These are phyloP conservation scores for Bisporella sp. DNA, from an alignment of 2,329 filamentous ascomycete genomes.

Conservation along the genomic window DNA sequence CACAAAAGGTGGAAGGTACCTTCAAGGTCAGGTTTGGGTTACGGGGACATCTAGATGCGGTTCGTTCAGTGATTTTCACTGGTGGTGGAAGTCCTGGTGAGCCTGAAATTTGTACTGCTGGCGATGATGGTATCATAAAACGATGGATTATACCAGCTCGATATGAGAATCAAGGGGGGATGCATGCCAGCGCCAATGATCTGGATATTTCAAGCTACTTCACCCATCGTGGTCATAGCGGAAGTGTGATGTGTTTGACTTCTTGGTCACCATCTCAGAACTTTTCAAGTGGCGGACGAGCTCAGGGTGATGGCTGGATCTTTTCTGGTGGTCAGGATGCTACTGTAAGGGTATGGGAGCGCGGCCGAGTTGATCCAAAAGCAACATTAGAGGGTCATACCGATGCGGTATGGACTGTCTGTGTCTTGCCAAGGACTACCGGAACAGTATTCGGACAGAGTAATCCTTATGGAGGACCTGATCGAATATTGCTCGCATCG, in stretches of 20 bases:
- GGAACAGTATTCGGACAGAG: conserved; percentile 73
- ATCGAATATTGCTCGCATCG: conserved; percentile 84
- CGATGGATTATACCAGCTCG: conserved; percentile 88
- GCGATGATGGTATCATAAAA: conserved; percentile 94
- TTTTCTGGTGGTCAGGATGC: conserved; percentile 96
- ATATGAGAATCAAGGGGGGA: conserved; percentile 55
- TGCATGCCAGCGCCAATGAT: conserved; percentile 47
- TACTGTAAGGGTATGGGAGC: conserved; percentile 91
- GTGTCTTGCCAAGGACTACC: conserved; percentile 79
- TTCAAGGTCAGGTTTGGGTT: conserved; percentile 94
- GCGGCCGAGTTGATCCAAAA: conserved; percentile 89
- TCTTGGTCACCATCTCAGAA: conserved; percentile 83
- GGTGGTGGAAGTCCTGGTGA: conserved; percentile 92
- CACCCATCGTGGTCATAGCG: conserved; percentile 90
- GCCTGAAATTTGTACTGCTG: conserved; percentile 92
- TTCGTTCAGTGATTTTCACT: conserved; percentile 92
- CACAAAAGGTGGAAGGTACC: conserved; percentile 61
- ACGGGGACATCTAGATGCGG: conserved; percentile 86
- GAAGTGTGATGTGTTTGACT: conserved; percentile 78
- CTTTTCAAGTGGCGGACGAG: conserved; percentile 82
- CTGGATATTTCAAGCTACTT: conserved; percentile 91
- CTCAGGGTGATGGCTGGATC: conserved; percentile 92
- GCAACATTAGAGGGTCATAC: conserved; percentile 90
- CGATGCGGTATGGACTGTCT: conserved; percentile 93
- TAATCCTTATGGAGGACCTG: conserved; percentile 69